A percentile compares a stretch with the other conserved stretches of the same genome.
These are phyloP conservation scores for Corynespora cassiicola DNA, from an alignment of 2,329 filamentous ascomycete species.

Conservation along the genomic window DNA sequence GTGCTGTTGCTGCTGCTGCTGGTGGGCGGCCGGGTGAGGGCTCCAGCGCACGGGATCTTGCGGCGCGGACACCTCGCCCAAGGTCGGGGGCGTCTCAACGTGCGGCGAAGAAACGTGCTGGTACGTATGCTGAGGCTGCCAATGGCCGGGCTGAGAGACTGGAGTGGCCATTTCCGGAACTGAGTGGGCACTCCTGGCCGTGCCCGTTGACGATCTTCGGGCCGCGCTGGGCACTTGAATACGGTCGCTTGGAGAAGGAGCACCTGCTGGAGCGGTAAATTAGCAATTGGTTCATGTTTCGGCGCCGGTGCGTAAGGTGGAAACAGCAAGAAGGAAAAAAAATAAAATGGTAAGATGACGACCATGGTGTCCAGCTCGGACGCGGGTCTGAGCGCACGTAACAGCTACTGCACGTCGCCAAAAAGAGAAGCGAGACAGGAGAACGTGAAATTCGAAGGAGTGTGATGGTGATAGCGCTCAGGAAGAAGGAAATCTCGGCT, in stretches of 20 bases:
- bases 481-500: constrained; percentile 27
- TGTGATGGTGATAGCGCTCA: constrained; percentile 17
- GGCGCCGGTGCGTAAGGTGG: too few species aligned
- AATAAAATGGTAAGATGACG: constrained; percentile 10
- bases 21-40: constrained; percentile 38
- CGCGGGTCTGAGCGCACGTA: constrained; percentile 18
- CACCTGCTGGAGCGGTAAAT: constrained; percentile 34
- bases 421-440: constrained; percentile 22
- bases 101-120: constrained; percentile 44
- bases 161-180: constrained; percentile 44
- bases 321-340: constrained; percentile 4
- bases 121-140: constrained; percentile 44
- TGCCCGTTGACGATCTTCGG: constrained; percentile 44
- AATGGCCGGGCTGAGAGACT: constrained; percentile 43
- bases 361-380: constrained; percentile 14
- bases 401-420: constrained; percentile 33
- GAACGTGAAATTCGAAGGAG: constrained; percentile 13
- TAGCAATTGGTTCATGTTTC: constrained; percentile 13
- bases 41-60: constrained; percentile 42
- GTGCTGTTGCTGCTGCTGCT: constrained; percentile 40
- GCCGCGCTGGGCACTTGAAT: constrained; percentile 48
- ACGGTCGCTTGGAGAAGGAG: constrained; percentile 46
- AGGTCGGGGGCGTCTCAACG: constrained; percentile 33
- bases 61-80: constrained; percentile 36
- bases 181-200: constrained; percentile 45